Conservation (phyloP, 169 alveolate genomes). For the Perkinsus marinus region DNA sequence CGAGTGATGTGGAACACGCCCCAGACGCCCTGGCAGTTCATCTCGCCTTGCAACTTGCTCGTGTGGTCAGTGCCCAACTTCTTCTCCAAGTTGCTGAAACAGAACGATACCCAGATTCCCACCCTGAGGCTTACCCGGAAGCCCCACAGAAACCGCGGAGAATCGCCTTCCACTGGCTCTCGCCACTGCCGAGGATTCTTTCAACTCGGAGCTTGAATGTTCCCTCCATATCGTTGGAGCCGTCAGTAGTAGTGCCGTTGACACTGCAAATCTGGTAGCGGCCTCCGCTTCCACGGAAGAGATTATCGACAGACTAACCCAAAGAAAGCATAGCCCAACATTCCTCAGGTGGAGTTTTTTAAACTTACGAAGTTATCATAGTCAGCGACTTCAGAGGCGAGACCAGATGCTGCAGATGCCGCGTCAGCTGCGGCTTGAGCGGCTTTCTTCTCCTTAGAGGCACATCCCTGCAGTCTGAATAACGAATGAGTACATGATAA, state of each 20-base stretch:
- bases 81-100: background rate
- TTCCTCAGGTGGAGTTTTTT: background rate
- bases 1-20: background rate
- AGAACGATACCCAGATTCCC: background rate
- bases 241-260: background rate
- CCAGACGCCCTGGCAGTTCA: background rate
- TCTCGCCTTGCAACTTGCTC: background rate
- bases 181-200: background rate
- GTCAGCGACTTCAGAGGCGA: background rate
- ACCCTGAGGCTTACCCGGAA: background rate
- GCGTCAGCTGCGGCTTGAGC: background rate
- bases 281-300: background rate
- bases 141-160: background rate
- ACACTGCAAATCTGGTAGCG: background rate
- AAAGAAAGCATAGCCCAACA: background rate
- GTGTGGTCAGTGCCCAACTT: background rate
- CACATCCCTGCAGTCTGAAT: background rate
- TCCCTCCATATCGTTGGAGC: background rate
- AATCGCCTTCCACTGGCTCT: background rate
- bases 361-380: background rate
- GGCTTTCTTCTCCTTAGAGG: background rate
- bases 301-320: background rate
- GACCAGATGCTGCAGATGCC: background rate
- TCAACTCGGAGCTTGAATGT: background rate
- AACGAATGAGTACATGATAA: background rate